Conservation (phyloP, 495 filamentous ascomycete genomes). For the Aspergillus olivimuriae region DNA sequence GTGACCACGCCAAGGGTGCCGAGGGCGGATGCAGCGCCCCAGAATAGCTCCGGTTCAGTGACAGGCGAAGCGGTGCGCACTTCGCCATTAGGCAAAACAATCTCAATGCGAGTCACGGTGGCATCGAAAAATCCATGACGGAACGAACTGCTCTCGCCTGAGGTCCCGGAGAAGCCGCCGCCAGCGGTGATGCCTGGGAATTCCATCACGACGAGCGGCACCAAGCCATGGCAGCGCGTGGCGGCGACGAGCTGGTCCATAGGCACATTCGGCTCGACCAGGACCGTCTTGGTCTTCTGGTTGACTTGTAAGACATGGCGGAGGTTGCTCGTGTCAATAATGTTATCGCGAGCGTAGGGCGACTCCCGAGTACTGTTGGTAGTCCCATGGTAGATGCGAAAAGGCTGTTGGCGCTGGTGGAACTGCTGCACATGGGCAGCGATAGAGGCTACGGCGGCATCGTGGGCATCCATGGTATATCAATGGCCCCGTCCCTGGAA, state of each 20-base stretch:
- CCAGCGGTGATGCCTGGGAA: slow-evolving; percentile 55
- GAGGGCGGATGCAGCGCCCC: slow-evolving; percentile 45
- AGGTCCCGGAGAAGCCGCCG: slow-evolving; percentile 50
- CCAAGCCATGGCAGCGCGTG: slow-evolving; percentile 32
- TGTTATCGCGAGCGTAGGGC: slow-evolving; percentile 43
- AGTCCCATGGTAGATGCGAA: slow-evolving; percentile 72
- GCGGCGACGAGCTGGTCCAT: slow-evolving; percentile 43
- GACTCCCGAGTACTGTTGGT: slow-evolving; percentile 66
- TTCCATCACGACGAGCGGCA: slow-evolving; percentile 52
- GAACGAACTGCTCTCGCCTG: slow-evolving; percentile 50
- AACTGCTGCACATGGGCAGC: slow-evolving; percentile 20
- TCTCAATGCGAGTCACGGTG: slow-evolving; percentile 44
- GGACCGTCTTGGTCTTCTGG: slow-evolving; percentile 23
- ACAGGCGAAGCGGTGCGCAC: slow-evolving; percentile 31
- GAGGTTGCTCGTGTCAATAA: slow-evolving; percentile 41
- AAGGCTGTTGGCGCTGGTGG: slow-evolving; percentile 53
- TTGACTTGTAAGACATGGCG: slow-evolving; percentile 50
- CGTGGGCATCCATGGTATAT: slow-evolving; percentile 28
- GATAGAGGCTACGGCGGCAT: slow-evolving; percentile 1
- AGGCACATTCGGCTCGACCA: slow-evolving; percentile 51
- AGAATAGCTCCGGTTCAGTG: slow-evolving; percentile 42
- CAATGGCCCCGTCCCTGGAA: too few relatives aligned
- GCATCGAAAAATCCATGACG: slow-evolving; percentile 51
- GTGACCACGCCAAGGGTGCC: slow-evolving; percentile 51
- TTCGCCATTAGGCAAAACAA: slow-evolving; percentile 48